Percentiles rank a stretch among this genome's conserved stretches.
Conservation (phyloP, 2,329 filamentous ascomycete species). For the Aspergillus ochraceoroseus region DNA sequence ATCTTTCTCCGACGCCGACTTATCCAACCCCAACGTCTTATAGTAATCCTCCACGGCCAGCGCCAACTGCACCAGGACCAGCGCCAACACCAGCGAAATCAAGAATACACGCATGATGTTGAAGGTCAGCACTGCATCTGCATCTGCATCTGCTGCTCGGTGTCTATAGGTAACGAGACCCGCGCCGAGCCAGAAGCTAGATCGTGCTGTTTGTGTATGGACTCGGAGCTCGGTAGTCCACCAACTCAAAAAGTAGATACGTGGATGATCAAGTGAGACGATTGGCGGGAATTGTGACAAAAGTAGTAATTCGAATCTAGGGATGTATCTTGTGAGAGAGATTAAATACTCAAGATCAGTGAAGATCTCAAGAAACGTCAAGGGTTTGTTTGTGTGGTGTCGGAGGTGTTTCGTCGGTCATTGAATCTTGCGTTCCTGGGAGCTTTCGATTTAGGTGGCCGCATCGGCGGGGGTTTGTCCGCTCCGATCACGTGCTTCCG, state of each 20-base stretch:
- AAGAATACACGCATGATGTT: slow-evolving; percentile 34
- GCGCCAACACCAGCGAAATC: slow-evolving; percentile 31
- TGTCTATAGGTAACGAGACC: background rate
- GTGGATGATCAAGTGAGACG: no score
- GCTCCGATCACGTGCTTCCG: slow-evolving; percentile 20
- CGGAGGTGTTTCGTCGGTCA: background rate
- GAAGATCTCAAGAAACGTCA: slow-evolving; percentile 18
- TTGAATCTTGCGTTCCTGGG: slow-evolving; percentile 5
- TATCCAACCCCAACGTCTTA: slow-evolving; percentile 75
- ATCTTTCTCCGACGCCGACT: slow-evolving; percentile 73
- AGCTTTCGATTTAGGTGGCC: slow-evolving; percentile 26
- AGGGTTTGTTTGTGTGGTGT: background rate
- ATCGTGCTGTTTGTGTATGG: no score
- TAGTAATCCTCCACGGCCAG: slow-evolving; percentile 47
- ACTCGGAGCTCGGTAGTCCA: no score
- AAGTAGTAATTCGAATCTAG: no score
- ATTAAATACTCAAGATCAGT: slow-evolving; percentile 23
- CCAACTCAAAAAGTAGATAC: no score
- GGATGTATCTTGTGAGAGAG: no score
- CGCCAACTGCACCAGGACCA: slow-evolving; percentile 38
- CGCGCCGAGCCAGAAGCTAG: no score
- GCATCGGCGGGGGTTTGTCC: slow-evolving; percentile 19
- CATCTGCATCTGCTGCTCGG: slow-evolving; percentile 16
- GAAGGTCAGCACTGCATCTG: slow-evolving; percentile 12
- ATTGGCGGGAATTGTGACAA: no score